Conservation (phyloP, 805 yeast species). For the Kazachstania viticola region DNA sequence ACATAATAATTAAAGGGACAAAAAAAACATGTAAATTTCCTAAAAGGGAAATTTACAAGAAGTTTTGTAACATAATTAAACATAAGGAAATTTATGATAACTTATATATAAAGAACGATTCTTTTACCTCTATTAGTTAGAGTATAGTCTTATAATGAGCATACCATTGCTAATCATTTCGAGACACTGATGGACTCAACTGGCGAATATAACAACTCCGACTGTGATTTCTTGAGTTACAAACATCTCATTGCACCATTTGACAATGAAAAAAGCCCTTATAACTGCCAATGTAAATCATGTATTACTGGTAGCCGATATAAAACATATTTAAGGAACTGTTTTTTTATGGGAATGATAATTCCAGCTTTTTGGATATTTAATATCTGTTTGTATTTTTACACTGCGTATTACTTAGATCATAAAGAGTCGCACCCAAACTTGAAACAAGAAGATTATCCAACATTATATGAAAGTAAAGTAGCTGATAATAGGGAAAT, state of each 20-base stretch:
- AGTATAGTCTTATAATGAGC: too few species aligned
- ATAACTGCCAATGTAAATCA: conserved; percentile 17
- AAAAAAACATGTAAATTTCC: too few species aligned
- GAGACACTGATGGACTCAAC: too few species aligned
- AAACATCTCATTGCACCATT: conserved; percentile 9
- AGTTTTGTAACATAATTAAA: too few species aligned
- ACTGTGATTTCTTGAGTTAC: background rate
- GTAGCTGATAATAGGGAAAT: conserved; percentile 1
- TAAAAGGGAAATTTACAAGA: too few species aligned
- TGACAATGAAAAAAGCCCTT: conserved; percentile 5
- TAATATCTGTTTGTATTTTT: conserved; percentile 9
- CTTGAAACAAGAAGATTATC: conserved; percentile 17
- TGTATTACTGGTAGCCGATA: conserved; percentile 7
- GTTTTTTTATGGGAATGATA: conserved; percentile 16
- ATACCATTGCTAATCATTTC: too few species aligned
- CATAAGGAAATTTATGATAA: too few species aligned
- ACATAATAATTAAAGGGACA: too few species aligned
- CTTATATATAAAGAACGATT: too few species aligned
- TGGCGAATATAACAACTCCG: too few species aligned
- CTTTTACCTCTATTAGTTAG: too few species aligned
- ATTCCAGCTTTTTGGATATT: conserved; percentile 16
- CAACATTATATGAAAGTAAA: conserved; percentile 19
- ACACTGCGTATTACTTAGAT: conserved; percentile 12
- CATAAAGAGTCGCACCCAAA: conserved; percentile 15
- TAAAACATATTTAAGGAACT: conserved; percentile 4